Base-by-base conservation (phyloP, 345 rosid species). In the Populus pruinosa region DNA sequence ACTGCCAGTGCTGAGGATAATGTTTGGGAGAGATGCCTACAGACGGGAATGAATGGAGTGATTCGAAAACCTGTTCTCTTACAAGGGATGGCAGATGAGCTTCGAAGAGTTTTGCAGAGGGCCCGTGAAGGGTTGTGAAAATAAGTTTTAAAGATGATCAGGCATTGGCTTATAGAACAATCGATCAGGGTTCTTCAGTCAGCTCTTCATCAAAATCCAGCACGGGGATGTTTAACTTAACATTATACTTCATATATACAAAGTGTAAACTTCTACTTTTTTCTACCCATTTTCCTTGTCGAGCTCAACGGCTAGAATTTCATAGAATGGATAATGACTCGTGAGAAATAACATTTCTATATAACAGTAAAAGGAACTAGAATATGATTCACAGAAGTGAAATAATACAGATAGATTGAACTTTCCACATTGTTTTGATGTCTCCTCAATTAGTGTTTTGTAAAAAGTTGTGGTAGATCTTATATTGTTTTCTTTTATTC, bases 1-100 rank as follows among this genome's bases (percentile, higher is more conserved):
- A 92, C 99, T 1, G 94, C 98, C 4, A 93, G 96, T 78, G 86
- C 96, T 6, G 98, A 92, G 85, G 98, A 93, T 75, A 81, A 85
- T 78, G 74, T 91, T 27, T 82, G 90, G 83, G 98, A 89, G 75
- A 89, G 90, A 75, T 93, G 99, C 83, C 82, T 87, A 63, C 94
- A 89, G 73, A 79, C 69, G 78, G 98, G 98, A 67, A 92, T 96
- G 94, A 93, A 96, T 75, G 97, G 98, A 36, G 75, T 96, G 86
- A 87, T 96, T 23, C 89, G 88, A 74, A 96, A 93, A 88, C 99
- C 99, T 5, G 96, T 90, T 73, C 89, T 92, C 64, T 86, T 93
- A 39, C 97, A 77, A 75, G 91, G 84, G 66, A 81, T 96, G 91
- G 93, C 93, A 25, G 91, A 92, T 33, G 99, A 96, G 76, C 89